Percentiles rank a stretch among this genome's conserved stretches.
Evolutionary conservation across 176 grass and related monocot species (phyloP).

Genomic region (Phyllostachys edulis): DNA sequence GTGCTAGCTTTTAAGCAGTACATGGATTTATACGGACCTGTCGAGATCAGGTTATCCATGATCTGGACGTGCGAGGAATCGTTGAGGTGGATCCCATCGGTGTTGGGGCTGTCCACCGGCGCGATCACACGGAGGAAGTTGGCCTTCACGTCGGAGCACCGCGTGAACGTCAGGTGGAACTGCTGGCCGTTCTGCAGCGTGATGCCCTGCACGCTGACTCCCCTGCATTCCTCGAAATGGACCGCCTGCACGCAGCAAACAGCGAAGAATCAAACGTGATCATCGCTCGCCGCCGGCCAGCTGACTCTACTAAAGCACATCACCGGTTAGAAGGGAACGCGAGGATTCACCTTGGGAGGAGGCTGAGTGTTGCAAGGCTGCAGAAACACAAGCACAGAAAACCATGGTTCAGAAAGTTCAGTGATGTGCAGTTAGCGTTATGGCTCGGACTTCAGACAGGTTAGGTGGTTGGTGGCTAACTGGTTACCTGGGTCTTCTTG

Average conservation of each 20-base stretch:
- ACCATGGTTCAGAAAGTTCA: background rate
- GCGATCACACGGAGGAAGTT: conserved; percentile 58
- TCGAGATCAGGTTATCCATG: conserved; percentile 54
- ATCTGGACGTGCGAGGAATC: conserved; percentile 44
- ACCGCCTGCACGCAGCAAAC: conserved; percentile 43
- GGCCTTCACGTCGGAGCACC: conserved; percentile 57
- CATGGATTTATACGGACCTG: conserved; percentile 35
- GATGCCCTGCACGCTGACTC: conserved; percentile 53
- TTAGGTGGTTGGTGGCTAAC: background rate
- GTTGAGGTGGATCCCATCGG: conserved; percentile 86
- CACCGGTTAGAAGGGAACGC: background rate
- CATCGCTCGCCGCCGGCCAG: background rate
- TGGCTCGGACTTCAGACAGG: background rate
- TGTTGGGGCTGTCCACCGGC: conserved; percentile 87
- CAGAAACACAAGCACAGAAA: background rate
- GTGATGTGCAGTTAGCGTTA: background rate
- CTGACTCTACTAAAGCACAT: background rate
- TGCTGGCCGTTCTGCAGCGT: conserved; percentile 65
- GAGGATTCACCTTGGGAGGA: conserved; percentile 51
- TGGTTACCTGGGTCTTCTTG: conserved; percentile 50
- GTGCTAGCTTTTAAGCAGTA: background rate
- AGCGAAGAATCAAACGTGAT: background rate
- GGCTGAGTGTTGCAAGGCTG: conserved; percentile 52
- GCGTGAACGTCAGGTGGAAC: conserved; percentile 72
- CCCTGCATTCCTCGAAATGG: conserved; percentile 65